Evolutionary conservation across 257 asterid genomes (phyloP), one percentile per base, ranked within the genome.

Genomic region (Sherardia arvensis): DNA sequence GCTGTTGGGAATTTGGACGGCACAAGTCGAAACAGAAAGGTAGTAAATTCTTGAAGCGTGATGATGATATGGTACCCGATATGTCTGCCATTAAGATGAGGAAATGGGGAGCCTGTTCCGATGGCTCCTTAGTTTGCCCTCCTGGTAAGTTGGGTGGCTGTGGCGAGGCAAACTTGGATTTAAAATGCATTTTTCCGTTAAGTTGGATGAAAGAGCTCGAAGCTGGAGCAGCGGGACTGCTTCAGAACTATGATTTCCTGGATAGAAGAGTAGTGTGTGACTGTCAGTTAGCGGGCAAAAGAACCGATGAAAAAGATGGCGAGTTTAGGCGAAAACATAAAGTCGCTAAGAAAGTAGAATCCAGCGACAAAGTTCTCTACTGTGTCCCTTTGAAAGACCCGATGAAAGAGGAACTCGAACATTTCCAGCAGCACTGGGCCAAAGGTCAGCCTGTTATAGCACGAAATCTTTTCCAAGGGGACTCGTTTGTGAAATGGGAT

Each of bases 341-440:
- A 68, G 59, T 78, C 25, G 66, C 84, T 67, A 80, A 73, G 69
- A 76, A 73, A 80, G 66, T 59, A 59, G 86, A 87, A 53, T 76
- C 78, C 22, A 48, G 75, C 43, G 94, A 82, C 59, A 85, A 76
- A 69, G 79, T 81, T 72, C 80, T 93, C 38, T 93, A 83, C 61
- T 76, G 77, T 73, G 96, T 96, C 65, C 71, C 85, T 73, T 8
- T 80, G 58, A 81, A 81, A 62, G 82, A 82, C 80, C 85, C 90
- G 62, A 87, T 66, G 66, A 80, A 77, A 61, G 92, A 89, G 78
- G 77, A 72, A 61, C 80, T 83, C 49, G 83, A 76, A 74, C 96
- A 90, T 76, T 93, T 93, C 77, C 96, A 84, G 87, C 81, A 79
- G 60, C 97, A 90, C 79, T 93, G 97, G 99, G 72, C 79, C 66